Base-by-base conservation (phyloP, 495 filamentous ascomycete species). In the Pseudomonodictys pantanalensis region DNA sequence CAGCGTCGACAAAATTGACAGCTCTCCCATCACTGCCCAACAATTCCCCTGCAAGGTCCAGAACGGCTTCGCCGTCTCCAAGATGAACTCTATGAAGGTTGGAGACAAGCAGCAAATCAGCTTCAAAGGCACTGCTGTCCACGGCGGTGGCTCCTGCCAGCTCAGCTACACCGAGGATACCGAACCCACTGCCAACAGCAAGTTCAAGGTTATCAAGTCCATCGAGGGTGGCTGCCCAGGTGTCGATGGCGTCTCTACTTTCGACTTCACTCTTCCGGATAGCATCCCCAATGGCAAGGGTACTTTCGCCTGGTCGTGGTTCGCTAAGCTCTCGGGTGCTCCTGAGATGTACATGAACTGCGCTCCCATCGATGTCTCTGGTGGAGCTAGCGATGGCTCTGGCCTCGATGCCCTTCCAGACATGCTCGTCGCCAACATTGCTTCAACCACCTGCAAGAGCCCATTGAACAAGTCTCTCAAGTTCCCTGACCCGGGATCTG, bases 61-160 rank as follows among this genome's bases (percentile, higher is more conserved):
- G n/a, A 66, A 75, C 4, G 58, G 69, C 3, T 63, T 71, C 12
- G 78, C 73, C 3, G 73, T 72, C 54, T 79, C 79, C 58, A 61
- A 49, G 3, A 70, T 74, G 10, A 76, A 77, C 10, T 58, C 69
- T 9, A 77, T 72, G 63, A 59, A 69, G 0, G 70, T 84, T 17
- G 87, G 85, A 10, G 73, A 77, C 0, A 62, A 63, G 1, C 82
- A 85, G 62, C 48, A 64, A 0, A 68, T 89, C 3, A 61, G 64
- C 15, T 83, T 88, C 68, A 75, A 69, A 0, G 86, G 86, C 0
- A 68, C 68, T 11, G 91, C 90, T 0, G 81, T 83, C 6, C 90
- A 95, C 70, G 86, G 85, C 26, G 91, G 91, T 44, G 91, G 91
- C 5, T 89, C 86, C 6, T 95, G 90, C 71, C 91, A 96, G 68